phyloP scores from a whole-genome alignment of 169 alveolate species.

The Plasmodium malariae region DNA sequence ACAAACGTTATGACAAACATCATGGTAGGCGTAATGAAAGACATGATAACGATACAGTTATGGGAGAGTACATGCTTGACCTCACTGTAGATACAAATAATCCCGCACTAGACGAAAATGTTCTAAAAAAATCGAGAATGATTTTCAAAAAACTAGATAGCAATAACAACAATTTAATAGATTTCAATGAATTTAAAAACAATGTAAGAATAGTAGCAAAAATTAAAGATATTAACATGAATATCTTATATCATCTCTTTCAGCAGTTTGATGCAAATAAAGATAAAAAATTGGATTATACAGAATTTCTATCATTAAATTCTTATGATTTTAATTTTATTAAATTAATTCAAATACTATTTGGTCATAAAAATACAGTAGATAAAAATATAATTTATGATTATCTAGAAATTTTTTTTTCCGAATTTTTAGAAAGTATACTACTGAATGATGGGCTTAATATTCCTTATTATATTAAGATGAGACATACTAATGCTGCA shows the following conservation, averaged over 20 bases:
- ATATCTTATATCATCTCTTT: conserved; percentile 22
- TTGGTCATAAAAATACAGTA: conserved; percentile 11
- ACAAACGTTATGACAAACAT: background rate
- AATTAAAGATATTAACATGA: conserved; percentile 6
- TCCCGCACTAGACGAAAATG: conserved; percentile 19
- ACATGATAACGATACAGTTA: background rate
- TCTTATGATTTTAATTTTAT: conserved; percentile 46
- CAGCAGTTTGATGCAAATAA: conserved; percentile 33
- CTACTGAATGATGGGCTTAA: background rate
- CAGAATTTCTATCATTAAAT: conserved; percentile 48
- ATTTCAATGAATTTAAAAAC: conserved; percentile 21
- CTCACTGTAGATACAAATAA: conserved; percentile 44
- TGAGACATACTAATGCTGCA: background rate
- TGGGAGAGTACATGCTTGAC: background rate
- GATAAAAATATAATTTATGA: conserved; percentile 4
- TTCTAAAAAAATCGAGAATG: conserved; percentile 19
- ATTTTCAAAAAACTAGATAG: conserved; percentile 35
- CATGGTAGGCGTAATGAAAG: background rate
- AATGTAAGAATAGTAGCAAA: conserved; percentile 27
- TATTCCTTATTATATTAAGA: too few species aligned
- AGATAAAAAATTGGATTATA: conserved; percentile 45
- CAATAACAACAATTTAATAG: conserved; percentile 30
- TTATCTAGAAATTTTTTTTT: conserved; percentile 28
- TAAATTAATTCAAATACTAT: conserved; percentile 20
- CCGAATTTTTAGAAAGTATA: conserved; percentile 34